Conservation (phyloP, 257 asterid genomes). For the Echites panduratus region DNA sequence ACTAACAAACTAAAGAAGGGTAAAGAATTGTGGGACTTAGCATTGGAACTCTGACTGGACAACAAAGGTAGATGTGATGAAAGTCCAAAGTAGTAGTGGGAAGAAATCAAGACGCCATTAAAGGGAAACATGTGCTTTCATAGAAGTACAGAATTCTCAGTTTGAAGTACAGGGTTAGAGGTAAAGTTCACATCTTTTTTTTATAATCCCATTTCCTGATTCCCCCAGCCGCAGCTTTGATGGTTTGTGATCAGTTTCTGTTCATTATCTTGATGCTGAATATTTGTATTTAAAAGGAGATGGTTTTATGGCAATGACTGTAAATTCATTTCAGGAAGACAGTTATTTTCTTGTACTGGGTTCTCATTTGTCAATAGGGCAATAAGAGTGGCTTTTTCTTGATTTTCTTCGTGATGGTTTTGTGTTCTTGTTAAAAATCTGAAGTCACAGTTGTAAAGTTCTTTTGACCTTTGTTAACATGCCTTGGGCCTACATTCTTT, state of each 20-base stretch:
- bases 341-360: not conserved
- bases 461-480: slow-evolving; percentile 3
- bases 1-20: not conserved
- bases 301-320: not conserved
- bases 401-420: slow-evolving; percentile 1
- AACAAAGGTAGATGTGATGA: not conserved
- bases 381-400: not conserved
- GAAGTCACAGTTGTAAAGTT: not conserved
- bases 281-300: no score
- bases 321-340: not conserved
- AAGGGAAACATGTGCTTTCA: slow-evolving; percentile 1
- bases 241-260: not conserved
- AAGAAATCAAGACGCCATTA: not conserved
- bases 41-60: not conserved
- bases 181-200: not conserved
- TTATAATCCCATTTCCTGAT: not conserved
- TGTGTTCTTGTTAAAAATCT: not conserved
- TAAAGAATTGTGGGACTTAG: not conserved
- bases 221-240: not conserved
- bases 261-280: not conserved
- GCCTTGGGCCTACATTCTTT: not conserved
- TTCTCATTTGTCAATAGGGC: not conserved
- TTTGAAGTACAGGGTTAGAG: not conserved
- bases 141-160: not conserved
- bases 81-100: not conserved